Percentiles rank a stretch among this genome's conserved stretches.
These are phyloP conservation scores for Beta lomatogona DNA, from an alignment of 179 eudicot species.

Conservation along the genomic window DNA sequence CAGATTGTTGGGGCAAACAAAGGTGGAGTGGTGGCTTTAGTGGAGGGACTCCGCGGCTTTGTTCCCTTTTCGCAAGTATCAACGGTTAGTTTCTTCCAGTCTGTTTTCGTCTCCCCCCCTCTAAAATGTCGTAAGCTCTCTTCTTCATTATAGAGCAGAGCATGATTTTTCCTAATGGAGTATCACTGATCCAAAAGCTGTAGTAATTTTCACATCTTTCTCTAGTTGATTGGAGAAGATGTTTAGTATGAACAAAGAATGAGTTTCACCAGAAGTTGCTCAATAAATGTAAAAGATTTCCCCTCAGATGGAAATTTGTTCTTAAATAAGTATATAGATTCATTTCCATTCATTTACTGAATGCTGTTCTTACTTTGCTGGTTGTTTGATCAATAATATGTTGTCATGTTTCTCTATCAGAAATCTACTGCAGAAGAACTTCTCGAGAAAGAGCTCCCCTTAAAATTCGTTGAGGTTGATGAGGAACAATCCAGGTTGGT, in stretches of 20 bases:
- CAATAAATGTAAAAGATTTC: not conserved
- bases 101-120: not conserved
- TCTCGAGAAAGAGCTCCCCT: conserved; percentile 77
- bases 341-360: not conserved
- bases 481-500: conserved; percentile 88
- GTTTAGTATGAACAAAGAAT: too few relatives aligned
- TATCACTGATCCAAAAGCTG: not conserved
- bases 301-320: not conserved
- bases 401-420: conserved; percentile 41
- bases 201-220: not conserved
- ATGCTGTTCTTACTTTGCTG: not conserved
- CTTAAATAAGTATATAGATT: not conserved
- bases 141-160: not conserved
- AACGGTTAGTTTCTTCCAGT: conserved; percentile 48
- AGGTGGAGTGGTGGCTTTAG: conserved; percentile 89
- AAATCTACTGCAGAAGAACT: conserved; percentile 82
- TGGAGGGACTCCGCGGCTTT: conserved; percentile 94
- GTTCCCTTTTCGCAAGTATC: conserved; percentile 97
- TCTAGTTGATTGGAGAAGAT: not conserved
- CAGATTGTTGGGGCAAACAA: conserved; percentile 90
- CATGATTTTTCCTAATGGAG: not conserved
- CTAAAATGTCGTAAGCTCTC: not conserved
- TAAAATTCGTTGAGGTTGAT: conserved; percentile 96
- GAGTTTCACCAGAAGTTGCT: not conserved
- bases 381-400: not conserved